Evolutionary conservation across 2,329 filamentous ascomycete genomes (phyloP).

Genomic region (Dryadomyces quercus-mongolicae): DNA sequence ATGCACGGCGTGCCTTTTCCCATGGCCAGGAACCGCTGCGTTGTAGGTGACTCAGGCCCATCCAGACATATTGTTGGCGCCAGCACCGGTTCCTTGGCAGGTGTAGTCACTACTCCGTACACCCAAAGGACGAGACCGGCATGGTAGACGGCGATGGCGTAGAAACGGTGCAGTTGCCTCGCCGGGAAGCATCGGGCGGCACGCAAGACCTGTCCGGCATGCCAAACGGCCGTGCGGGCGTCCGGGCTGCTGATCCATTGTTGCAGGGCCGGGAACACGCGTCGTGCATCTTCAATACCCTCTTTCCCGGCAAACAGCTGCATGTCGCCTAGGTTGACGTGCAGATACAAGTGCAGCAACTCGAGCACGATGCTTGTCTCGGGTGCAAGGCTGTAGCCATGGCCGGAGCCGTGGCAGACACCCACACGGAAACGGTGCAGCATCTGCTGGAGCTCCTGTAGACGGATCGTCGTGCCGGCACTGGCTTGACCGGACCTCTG

Average conservation of each 20-base stretch:
- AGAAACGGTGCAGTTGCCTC: conserved; percentile 49
- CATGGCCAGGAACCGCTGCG: conserved; percentile 44
- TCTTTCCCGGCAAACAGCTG: conserved; percentile 57
- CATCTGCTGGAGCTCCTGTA: conserved; percentile 49
- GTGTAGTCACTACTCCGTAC: conserved; percentile 42
- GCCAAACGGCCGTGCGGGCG: conserved; percentile 10
- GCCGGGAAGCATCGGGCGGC: conserved; percentile 19
- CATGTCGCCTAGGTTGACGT: conserved; percentile 52
- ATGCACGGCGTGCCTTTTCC: conserved; percentile 29
- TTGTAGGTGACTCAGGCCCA: conserved; percentile 34
- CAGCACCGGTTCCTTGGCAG: neutral
- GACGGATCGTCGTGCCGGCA: conserved; percentile 22
- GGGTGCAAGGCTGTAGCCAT: too few relatives aligned
- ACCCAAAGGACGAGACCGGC: conserved; percentile 57
- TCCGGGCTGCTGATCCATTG: conserved; percentile 8
- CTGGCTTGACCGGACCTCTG: neutral
- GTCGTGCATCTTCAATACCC: conserved; percentile 50
- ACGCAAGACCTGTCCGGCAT: conserved; percentile 12
- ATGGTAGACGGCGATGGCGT: conserved; percentile 57
- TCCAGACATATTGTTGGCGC: conserved; percentile 23
- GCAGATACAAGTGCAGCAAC: conserved; percentile 49
- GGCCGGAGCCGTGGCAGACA: neutral
- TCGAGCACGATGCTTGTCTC: conserved; percentile 32
- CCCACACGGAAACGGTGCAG: conserved; percentile 30
- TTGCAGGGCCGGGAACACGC: conserved; percentile 9